Evolutionary conservation across 2,329 filamentous ascomycete genomes (phyloP).

Genomic region (Fonsecaea multimorphosa): DNA sequence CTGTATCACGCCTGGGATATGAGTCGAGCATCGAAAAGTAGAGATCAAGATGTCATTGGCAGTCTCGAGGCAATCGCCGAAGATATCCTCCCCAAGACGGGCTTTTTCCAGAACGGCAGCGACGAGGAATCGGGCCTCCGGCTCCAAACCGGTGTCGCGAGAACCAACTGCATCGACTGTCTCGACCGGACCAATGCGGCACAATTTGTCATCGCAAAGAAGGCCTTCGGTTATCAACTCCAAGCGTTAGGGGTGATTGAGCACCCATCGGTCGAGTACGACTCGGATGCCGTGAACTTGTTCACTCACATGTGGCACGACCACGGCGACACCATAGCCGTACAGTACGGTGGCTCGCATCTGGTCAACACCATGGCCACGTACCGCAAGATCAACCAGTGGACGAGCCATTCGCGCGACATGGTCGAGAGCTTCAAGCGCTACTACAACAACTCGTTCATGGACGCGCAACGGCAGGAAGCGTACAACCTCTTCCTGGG

Average conservation of each 20-base stretch:
- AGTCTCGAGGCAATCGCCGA: slow-evolving; percentile 89
- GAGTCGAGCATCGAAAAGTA: slow-evolving; percentile 90
- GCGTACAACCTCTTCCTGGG: slow-evolving; percentile 97
- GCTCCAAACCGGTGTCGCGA: slow-evolving; percentile 88
- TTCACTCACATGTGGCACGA: slow-evolving; percentile 99
- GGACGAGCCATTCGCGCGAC: slow-evolving; percentile 95
- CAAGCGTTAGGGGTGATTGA: slow-evolving; percentile 88
- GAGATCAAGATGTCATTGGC: slow-evolving; percentile 91
- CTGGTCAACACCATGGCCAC: slow-evolving; percentile 99
- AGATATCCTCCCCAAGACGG: slow-evolving; percentile 81
- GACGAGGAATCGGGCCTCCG: slow-evolving; percentile 67
- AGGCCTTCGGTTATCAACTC: slow-evolving; percentile 88
- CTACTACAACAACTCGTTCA: slow-evolving; percentile 98
- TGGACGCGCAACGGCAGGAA: slow-evolving; percentile 96
- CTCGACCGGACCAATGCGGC: slow-evolving; percentile 96
- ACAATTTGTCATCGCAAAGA: slow-evolving; percentile 96
- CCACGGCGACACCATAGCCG: slow-evolving; percentile 95
- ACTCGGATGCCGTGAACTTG: slow-evolving; percentile 92
- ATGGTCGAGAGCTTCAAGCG: slow-evolving; percentile 99
- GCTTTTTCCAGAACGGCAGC: slow-evolving; percentile 94
- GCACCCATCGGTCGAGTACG: slow-evolving; percentile 80
- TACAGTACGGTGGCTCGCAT: slow-evolving; percentile 96
- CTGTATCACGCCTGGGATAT: slow-evolving; percentile 97
- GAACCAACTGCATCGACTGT: slow-evolving; percentile 98
- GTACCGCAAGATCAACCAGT: slow-evolving; percentile 98